Percentiles rank a stretch among this genome's conserved stretches.
These are phyloP conservation scores for Fabrea salina DNA, from an alignment of 169 alveolate genomes.

Conservation along the genomic window DNA sequence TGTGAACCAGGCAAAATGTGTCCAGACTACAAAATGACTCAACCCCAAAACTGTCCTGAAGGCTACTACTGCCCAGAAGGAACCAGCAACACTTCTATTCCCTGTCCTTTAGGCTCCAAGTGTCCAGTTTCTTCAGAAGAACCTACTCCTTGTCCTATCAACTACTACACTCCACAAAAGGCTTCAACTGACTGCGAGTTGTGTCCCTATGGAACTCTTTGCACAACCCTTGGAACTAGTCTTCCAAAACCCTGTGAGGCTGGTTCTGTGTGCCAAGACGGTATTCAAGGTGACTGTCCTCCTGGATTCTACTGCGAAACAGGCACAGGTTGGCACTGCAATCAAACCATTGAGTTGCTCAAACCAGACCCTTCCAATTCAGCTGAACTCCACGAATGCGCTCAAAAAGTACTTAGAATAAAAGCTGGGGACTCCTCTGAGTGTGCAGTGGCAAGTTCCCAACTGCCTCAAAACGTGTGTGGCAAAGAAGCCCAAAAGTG, in stretches of 20 bases:
- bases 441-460: no score
- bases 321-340: neutral
- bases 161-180: neutral
- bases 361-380: no score
- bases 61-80: slow-evolving; percentile 14
- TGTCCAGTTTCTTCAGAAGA: neutral
- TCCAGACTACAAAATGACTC: neutral
- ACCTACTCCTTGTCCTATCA: neutral
- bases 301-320: slow-evolving; percentile 32
- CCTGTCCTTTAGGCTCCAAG: neutral
- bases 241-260: neutral
- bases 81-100: neutral
- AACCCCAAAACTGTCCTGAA: neutral
- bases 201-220: slow-evolving; percentile 22
- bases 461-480: no score
- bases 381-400: no score
- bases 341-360: slow-evolving; percentile 7
- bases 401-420: no score
- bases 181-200: neutral
- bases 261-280: neutral
- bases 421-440: no score
- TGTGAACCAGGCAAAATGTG: slow-evolving; percentile 12
- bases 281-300: slow-evolving; percentile 10
- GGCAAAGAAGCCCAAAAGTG: neutral
- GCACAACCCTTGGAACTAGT: neutral